Percentiles rank a stretch among this genome's conserved stretches.
Conservation (phyloP, 305 asterid genomes). For the Plantago coronopus region DNA sequence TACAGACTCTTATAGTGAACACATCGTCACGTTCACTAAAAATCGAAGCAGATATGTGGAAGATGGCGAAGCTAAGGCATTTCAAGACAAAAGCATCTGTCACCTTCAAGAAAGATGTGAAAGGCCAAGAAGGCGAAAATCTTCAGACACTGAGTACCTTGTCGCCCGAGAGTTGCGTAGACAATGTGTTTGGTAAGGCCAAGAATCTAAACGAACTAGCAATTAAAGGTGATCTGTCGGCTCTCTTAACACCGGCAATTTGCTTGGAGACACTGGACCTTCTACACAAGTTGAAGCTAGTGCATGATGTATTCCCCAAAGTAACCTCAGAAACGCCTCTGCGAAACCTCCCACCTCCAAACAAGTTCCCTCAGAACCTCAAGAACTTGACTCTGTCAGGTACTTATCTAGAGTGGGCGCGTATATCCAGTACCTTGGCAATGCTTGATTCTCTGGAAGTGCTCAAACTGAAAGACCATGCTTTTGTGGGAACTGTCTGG, state of each 20-base stretch:
- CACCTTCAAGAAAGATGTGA: constrained; percentile 1
- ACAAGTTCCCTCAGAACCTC: background rate
- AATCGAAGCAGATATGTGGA: constrained; percentile 35
- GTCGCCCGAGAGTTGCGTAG: background rate
- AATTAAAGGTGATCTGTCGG: background rate
- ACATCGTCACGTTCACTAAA: constrained; percentile 19
- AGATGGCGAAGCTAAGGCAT: constrained; percentile 32
- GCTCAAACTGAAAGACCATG: constrained; percentile 3
- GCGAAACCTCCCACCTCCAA: background rate
- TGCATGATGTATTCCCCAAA: constrained; percentile 2
- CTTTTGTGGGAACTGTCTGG: background rate
- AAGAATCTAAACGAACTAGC: background rate
- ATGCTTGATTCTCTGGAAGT: constrained; percentile 3
- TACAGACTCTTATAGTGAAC: constrained; percentile 30
- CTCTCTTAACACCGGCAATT: background rate
- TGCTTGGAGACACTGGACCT: background rate
- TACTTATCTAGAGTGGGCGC: background rate
- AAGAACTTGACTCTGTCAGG: background rate
- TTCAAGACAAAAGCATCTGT: constrained; percentile 34
- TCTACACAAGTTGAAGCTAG: constrained; percentile 9
- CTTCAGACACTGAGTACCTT: constrained; percentile 7
- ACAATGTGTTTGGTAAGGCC: background rate
- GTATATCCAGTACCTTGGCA: background rate
- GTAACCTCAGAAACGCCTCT: constrained; percentile 3
- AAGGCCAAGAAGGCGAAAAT: constrained; percentile 8